Conservation (phyloP, 2,329 filamentous ascomycete genomes). For the Trichophyton equinum region DNA sequence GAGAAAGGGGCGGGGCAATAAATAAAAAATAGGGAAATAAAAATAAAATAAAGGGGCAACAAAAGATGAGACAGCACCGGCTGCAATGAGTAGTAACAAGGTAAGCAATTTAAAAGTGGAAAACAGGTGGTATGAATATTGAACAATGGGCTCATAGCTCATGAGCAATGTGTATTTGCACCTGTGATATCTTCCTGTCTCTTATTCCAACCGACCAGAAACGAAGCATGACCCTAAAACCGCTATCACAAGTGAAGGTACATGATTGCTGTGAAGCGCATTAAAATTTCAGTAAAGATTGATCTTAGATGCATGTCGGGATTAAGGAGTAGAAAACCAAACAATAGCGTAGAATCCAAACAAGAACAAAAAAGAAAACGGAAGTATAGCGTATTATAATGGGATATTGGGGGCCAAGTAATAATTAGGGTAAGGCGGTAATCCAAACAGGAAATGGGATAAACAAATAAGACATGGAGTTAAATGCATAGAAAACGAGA, state of each 20-base stretch:
- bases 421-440: background rate
- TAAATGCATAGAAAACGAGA: constrained; percentile 4
- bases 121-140: background rate
- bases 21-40: background rate
- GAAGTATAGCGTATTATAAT: background rate
- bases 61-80: background rate
- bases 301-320: background rate
- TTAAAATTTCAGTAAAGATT: constrained; percentile 1
- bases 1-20: too few species aligned
- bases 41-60: background rate
- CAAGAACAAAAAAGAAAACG: background rate
- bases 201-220: constrained; percentile 2
- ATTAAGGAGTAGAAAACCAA: background rate
- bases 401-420: background rate
- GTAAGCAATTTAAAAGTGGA: background rate
- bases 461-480: background rate
- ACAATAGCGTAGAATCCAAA: background rate
- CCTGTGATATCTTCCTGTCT: background rate
- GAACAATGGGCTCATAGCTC: background rate
- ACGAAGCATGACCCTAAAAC: constrained; percentile 1
- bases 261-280: constrained; percentile 3
- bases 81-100: background rate
- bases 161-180: background rate
- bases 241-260: constrained; percentile 2
- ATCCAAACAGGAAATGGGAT: background rate